These are phyloP conservation scores for Agaricus subrufescens DNA, from an alignment of 768 basidiomycete species.

Conservation along the genomic window DNA sequence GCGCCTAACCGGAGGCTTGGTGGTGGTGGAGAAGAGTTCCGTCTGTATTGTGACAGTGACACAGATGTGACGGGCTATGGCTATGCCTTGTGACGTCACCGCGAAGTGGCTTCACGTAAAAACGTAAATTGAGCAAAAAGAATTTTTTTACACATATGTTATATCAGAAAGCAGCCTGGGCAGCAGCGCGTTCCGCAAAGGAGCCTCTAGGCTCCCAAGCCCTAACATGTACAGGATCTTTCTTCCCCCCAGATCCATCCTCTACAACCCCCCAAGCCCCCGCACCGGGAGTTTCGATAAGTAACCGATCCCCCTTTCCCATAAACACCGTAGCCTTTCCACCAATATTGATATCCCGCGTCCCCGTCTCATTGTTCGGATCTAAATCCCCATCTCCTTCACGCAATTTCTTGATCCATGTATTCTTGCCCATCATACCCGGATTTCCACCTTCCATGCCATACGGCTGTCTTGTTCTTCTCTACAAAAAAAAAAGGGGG, in stretches of 20 bases:
- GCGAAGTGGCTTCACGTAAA: neutral
- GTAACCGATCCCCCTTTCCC: conserved; percentile 79
- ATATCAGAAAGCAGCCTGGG: conserved; percentile 53
- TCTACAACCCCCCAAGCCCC: conserved; percentile 73
- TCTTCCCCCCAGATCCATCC: conserved; percentile 19
- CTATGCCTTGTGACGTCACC: conserved; percentile 1
- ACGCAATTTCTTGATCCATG: conserved; percentile 78
- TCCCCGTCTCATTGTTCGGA: conserved; percentile 23
- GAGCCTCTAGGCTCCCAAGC: conserved; percentile 73
- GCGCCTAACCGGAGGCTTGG: neutral
- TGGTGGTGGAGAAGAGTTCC: conserved; percentile 9
- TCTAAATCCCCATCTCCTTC: conserved; percentile 63
- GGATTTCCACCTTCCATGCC: conserved; percentile 77
- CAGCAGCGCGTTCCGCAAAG: conserved; percentile 56
- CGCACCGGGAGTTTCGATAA: conserved; percentile 87
- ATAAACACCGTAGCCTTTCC: conserved; percentile 85
- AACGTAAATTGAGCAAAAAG: too few relatives aligned
- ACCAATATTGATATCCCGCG: conserved; percentile 78
- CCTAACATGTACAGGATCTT: conserved; percentile 25
- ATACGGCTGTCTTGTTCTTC: conserved; percentile 83
- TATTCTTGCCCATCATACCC: conserved; percentile 71
- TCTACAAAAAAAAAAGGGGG: conserved; percentile 33
- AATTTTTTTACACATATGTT: too few relatives aligned
- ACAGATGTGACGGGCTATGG: conserved; percentile 2
- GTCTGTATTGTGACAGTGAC: conserved; percentile 6